Base-by-base conservation (phyloP, 306 rosid genomes). In the Cicer judaicum region DNA sequence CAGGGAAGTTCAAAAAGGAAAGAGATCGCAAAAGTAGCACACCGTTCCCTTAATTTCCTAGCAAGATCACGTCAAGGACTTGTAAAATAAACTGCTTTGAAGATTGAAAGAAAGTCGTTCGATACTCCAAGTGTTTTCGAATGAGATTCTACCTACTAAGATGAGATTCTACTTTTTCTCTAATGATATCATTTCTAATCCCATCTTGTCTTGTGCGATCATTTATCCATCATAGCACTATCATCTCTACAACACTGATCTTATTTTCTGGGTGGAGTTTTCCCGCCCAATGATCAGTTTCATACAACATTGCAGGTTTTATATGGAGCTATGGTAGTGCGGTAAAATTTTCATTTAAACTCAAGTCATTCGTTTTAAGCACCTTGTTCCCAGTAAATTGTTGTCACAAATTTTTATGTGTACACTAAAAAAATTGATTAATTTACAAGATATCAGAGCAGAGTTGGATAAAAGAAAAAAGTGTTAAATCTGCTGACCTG, bases 401-500 rank as follows among this genome's bases (percentile, higher is more conserved):
- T 48, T 50, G 16, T 70, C 77, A 68, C 7, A 70, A 41, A 29
- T 10, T 57, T 57, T 63, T 43, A 12, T 50, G 48, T 5, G 38
- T 48, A 68, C 68, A 12, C 65, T 68, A 21, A 59, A 29, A 29
- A 77, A 64, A 18, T 60, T 76, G 41, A 19, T 53, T 19, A 36
- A 77, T 41, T 41, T 60, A 70, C 75, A 63, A 77, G 12, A 79
- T 46, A 72, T 44, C 67, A 38, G 11, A 71, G 66, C 55, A 54
- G 53, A 64, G 36, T 39, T 52, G 24, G 13, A 47, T 48, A 39
- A 53, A 49, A 15, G 60, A 76, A 36, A 34, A 46, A 54, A 1
- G 29, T 48, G 72, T 49, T n/a, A 80, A 78, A 48, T 42, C 64
- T 49, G 67, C 91, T 70, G 43, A 93, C 98, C 93, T 93, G 97